Evolutionary conservation across 768 basidiomycete species (phyloP).

Genomic region (Ramaria sp.): DNA sequence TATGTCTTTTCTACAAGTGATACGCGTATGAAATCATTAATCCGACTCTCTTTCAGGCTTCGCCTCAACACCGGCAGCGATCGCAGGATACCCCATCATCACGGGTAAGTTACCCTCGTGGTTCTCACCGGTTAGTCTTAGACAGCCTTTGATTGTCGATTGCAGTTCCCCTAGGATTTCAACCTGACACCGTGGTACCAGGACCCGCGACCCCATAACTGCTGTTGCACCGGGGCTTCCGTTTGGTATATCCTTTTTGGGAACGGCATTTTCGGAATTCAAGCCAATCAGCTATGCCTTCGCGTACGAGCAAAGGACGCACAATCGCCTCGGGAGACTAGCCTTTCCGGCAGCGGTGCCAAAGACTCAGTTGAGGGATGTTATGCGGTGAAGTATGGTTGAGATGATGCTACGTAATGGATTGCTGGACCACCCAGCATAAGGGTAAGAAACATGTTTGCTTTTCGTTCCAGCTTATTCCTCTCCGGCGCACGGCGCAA

Average conservation of each 20-base stretch:
- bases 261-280: slow-evolving; percentile 35
- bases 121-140: too few species aligned
- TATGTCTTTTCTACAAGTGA: not conserved
- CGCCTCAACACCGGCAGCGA: slow-evolving; percentile 13
- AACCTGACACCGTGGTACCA: slow-evolving; percentile 17
- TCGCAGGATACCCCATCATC: slow-evolving; percentile 28
- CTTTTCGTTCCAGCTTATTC: too few species aligned
- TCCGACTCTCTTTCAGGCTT: too few species aligned
- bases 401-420: too few species aligned
- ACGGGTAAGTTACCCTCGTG: slow-evolving; percentile 7
- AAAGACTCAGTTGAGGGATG: slow-evolving; percentile 31
- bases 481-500: too few species aligned
- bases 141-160: too few species aligned
- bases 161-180: slow-evolving; percentile 12
- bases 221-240: slow-evolving; percentile 28
- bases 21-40: too few species aligned
- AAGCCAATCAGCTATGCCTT: slow-evolving; percentile 32
- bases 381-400: too few species aligned
- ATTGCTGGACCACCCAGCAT: too few species aligned
- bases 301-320: slow-evolving; percentile 47
- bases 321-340: slow-evolving; percentile 35
- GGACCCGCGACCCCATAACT: slow-evolving; percentile 17
- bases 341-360: slow-evolving; percentile 47
- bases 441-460: too few species aligned
- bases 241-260: slow-evolving; percentile 33